phyloP scores from a whole-genome alignment of 805 yeast species.

The Starmerella apis region DNA sequence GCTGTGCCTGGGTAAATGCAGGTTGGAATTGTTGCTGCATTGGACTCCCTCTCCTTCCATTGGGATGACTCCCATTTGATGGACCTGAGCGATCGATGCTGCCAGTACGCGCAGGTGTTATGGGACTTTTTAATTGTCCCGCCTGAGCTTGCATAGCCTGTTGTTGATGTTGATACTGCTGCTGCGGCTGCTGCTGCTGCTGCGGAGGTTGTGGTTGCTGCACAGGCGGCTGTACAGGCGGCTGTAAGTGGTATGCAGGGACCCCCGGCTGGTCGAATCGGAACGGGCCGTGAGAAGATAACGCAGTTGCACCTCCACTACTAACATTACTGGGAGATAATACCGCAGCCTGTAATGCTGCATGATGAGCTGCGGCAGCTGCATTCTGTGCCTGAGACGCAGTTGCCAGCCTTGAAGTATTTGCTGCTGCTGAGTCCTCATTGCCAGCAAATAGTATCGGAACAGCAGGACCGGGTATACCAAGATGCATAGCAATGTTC shows the following conservation, averaged over 20 bases:
- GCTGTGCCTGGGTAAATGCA: neutral
- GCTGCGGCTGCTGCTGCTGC: constrained; percentile 12
- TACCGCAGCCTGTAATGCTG: constrained; percentile 19
- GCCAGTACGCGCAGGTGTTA: constrained; percentile 4
- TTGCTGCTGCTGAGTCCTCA: constrained; percentile 10
- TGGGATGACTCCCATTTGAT: neutral
- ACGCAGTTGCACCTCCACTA: neutral
- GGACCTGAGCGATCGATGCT: neutral
- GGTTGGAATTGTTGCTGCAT: constrained; percentile 3
- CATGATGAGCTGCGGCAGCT: constrained; percentile 18
- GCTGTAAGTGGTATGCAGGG: neutral
- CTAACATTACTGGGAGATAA: constrained; percentile 13
- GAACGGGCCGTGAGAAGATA: constrained; percentile 24
- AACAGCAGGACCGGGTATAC: constrained; percentile 54
- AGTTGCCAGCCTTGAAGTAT: neutral
- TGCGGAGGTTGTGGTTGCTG: constrained; percentile 16
- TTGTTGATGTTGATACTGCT: constrained; percentile 19
- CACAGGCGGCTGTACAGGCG: constrained; percentile 22
- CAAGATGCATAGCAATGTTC: constrained; percentile 47
- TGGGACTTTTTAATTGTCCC: neutral
- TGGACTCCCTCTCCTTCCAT: neutral
- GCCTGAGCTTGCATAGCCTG: constrained; percentile 1
- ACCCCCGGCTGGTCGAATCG: neutral
- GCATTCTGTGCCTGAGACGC: constrained; percentile 1
- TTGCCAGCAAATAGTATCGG: constrained; percentile 25